Evolutionary conservation across 345 rosid species (phyloP).

Genomic region (Punica granatum): DNA sequence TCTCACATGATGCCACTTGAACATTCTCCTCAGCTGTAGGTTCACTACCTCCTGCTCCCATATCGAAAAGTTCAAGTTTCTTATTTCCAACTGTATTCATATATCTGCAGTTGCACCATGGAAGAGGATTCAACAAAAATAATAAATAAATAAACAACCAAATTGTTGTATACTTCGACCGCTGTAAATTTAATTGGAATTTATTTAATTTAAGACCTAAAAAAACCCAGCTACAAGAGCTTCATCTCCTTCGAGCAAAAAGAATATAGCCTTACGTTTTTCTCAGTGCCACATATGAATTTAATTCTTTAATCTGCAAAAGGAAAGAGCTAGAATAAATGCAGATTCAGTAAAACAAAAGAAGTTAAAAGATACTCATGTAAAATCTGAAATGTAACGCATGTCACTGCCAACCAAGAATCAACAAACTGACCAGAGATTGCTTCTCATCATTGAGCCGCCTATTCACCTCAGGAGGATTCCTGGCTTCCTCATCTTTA

Average conservation of each 20-base stretch:
- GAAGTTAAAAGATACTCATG: not conserved
- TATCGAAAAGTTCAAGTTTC: constrained; percentile 83
- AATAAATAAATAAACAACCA: not conserved
- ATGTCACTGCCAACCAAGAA: not conserved
- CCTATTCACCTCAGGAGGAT: constrained; percentile 73
- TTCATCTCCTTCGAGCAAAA: constrained; percentile 2
- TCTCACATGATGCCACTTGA: constrained; percentile 80
- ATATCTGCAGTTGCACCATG: constrained; percentile 41
- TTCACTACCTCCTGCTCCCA: constrained; percentile 91
- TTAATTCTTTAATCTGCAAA: constrained; percentile 88
- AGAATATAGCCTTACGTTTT: constrained; percentile 59
- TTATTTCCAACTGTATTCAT: constrained; percentile 86
- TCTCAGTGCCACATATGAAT: constrained; percentile 84
- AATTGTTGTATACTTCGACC: not conserved
- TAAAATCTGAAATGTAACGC: not conserved
- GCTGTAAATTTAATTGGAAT: not conserved
- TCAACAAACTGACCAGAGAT: constrained; percentile 61
- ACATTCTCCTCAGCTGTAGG: constrained; percentile 82
- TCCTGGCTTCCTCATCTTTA: constrained; percentile 74
- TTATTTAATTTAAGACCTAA: not conserved
- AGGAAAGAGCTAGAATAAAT: constrained; percentile 7
- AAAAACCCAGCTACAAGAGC: not conserved
- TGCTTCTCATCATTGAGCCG: constrained; percentile 96
- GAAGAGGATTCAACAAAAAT: constrained; percentile 5
- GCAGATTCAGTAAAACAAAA: not conserved